phyloP scores from a whole-genome alignment of 179 eudicot species.

The Sideroxylon spinosum region DNA sequence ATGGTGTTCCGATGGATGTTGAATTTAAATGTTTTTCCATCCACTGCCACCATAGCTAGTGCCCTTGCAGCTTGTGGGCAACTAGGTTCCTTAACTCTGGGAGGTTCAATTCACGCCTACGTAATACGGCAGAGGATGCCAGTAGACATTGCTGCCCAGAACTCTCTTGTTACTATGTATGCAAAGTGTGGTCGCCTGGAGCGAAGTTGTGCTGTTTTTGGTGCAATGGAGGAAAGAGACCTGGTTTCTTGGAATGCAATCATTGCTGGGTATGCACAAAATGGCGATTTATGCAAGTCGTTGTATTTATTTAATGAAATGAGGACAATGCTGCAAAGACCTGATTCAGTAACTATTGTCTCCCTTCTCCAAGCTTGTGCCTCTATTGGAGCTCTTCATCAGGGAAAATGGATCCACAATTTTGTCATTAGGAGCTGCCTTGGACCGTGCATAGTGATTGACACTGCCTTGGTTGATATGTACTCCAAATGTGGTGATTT shows the following conservation, averaged over 20 bases:
- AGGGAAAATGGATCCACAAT: slow-evolving; percentile 72
- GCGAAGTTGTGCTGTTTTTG: slow-evolving; percentile 49
- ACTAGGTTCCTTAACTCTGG: slow-evolving; percentile 39
- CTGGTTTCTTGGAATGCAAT: slow-evolving; percentile 88
- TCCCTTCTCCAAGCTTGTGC: slow-evolving; percentile 83
- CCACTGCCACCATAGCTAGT: slow-evolving; percentile 60
- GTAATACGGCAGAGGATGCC: slow-evolving; percentile 46
- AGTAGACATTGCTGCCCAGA: slow-evolving; percentile 53
- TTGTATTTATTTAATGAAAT: slow-evolving; percentile 59
- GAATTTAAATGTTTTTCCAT: slow-evolving; percentile 39
- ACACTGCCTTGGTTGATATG: slow-evolving; percentile 86
- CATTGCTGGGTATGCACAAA: slow-evolving; percentile 67
- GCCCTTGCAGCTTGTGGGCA: slow-evolving; percentile 81
- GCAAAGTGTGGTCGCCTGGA: slow-evolving; percentile 57
- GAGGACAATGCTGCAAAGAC: slow-evolving; percentile 43
- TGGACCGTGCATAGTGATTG: slow-evolving; percentile 48
- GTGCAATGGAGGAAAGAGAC: slow-evolving; percentile 51
- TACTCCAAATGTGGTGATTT: slow-evolving; percentile 84
- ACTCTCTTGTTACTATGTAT: slow-evolving; percentile 79
- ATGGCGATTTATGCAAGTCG: slow-evolving; percentile 51
- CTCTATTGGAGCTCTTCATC: slow-evolving; percentile 68
- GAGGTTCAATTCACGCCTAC: slow-evolving; percentile 66
- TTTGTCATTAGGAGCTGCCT: slow-evolving; percentile 48
- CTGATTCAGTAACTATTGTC: slow-evolving; percentile 61
- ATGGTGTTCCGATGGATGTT: slow-evolving; percentile 48